A percentile compares a stretch with the other conserved stretches of the same genome.
Evolutionary conservation across 805 yeast species (phyloP).

Genomic region (Crinitomyces ghanaensis): DNA sequence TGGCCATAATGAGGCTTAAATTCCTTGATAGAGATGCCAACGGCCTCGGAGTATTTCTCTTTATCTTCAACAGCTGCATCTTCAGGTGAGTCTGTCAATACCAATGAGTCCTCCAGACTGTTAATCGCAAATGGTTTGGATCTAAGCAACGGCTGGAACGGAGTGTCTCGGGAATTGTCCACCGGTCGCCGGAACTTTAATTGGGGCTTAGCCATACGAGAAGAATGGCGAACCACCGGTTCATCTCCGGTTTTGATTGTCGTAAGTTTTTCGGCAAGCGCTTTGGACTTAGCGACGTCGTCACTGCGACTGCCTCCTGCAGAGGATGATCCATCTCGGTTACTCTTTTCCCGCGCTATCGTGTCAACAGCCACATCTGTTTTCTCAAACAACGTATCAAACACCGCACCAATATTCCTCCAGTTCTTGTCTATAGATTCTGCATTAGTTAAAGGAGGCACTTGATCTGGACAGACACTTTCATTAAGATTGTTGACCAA

Average conservation of each 20-base stretch:
- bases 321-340: not conserved
- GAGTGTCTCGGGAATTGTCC: conserved; percentile 56
- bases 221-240: conserved; percentile 16
- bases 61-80: conserved; percentile 18
- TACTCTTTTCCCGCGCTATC: conserved; percentile 10
- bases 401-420: conserved; percentile 46
- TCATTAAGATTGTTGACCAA: conserved; percentile 21
- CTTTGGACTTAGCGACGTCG: conserved; percentile 1
- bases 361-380: conserved; percentile 59
- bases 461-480: conserved; percentile 19
- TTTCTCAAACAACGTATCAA: conserved; percentile 68
- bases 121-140: conserved; percentile 60
- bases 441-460: conserved; percentile 27
- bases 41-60: conserved; percentile 22
- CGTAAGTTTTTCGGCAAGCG: not conserved
- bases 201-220: conserved; percentile 55
- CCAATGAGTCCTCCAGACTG: conserved; percentile 42
- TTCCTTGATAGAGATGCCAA: too few relatives aligned
- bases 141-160: conserved; percentile 66
- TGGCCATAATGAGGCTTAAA: conserved; percentile 61
- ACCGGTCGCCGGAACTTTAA: conserved; percentile 41
- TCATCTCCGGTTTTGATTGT: conserved; percentile 4
- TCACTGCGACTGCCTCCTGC: conserved; percentile 1
- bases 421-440: conserved; percentile 42
- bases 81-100: conserved; percentile 21